These are phyloP conservation scores for Eutrema japonicum DNA, from an alignment of 345 rosid genomes.

Conservation along the genomic window DNA sequence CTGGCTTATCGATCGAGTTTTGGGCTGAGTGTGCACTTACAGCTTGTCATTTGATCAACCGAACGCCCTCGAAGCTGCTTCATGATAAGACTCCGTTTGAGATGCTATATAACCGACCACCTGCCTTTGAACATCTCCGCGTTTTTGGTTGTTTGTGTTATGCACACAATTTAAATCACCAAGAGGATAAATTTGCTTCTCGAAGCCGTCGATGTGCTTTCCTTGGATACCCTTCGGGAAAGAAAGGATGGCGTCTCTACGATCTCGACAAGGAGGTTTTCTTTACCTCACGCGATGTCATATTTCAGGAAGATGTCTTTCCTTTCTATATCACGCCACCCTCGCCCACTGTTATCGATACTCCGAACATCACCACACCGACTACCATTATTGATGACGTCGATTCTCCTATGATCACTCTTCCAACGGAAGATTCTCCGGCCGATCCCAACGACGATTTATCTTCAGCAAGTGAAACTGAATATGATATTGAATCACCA, in stretches of 20 bases:
- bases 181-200: no score
- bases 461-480: no score
- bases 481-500: no score
- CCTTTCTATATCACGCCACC: neutral
- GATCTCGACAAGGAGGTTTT: neutral
- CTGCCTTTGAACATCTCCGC: neutral
- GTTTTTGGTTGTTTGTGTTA: no score
- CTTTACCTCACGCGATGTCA: neutral
- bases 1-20: neutral
- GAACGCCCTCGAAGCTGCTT: neutral
- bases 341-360: neutral
- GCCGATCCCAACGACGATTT: no score
- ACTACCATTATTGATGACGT: neutral
- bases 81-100: neutral
- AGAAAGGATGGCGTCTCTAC: neutral
- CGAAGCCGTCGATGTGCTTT: neutral
- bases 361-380: neutral
- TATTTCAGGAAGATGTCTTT: neutral
- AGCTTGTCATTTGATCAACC: neutral
- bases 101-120: neutral
- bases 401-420: no score
- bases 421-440: no score
- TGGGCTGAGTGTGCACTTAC: neutral
- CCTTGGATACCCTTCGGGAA: neutral
- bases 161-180: no score